Percentiles rank a stretch among this genome's conserved stretches.
These are phyloP conservation scores for Pulveroboletus sp. DNA, from an alignment of 1,284 basidiomycete genomes.

Conservation along the genomic window DNA sequence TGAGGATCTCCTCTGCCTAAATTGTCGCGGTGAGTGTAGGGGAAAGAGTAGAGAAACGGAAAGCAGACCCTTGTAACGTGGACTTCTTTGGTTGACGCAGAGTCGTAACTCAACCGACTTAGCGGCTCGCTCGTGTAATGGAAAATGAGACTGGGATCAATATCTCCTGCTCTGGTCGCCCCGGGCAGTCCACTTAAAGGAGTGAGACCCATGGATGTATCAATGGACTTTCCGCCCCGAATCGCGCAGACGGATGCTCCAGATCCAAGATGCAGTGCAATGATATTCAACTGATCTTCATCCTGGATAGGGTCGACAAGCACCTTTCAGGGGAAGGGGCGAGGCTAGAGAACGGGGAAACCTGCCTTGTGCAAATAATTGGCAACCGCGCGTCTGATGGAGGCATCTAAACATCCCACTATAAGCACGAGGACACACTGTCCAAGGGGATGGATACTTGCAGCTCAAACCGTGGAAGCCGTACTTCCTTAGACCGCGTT, in stretches of 20 bases:
- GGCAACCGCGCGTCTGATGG: constrained; percentile 63
- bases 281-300: constrained; percentile 56
- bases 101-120: constrained; percentile 51
- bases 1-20: constrained; percentile 77
- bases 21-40: background rate
- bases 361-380: constrained; percentile 58
- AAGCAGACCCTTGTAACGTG: constrained; percentile 59
- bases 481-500: constrained; percentile 78
- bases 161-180: constrained; percentile 78
- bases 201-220: constrained; percentile 84
- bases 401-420: constrained; percentile 50
- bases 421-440: constrained; percentile 5
- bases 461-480: constrained; percentile 86
- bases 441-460: constrained; percentile 33
- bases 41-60: background rate
- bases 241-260: constrained; percentile 78
- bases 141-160: constrained; percentile 86
- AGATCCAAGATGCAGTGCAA: constrained; percentile 82
- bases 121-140: constrained; percentile 69
- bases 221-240: constrained; percentile 66
- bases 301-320: constrained; percentile 24
- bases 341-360: too few relatives aligned
- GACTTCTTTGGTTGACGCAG: constrained; percentile 49
- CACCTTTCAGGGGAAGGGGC: background rate
- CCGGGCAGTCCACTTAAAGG: constrained; percentile 80